A percentile compares a stretch with the other conserved stretches of the same genome.
Evolutionary conservation across 2,329 filamentous ascomycete genomes (phyloP).

Genomic region (Neopestalotiopsis sp.): DNA sequence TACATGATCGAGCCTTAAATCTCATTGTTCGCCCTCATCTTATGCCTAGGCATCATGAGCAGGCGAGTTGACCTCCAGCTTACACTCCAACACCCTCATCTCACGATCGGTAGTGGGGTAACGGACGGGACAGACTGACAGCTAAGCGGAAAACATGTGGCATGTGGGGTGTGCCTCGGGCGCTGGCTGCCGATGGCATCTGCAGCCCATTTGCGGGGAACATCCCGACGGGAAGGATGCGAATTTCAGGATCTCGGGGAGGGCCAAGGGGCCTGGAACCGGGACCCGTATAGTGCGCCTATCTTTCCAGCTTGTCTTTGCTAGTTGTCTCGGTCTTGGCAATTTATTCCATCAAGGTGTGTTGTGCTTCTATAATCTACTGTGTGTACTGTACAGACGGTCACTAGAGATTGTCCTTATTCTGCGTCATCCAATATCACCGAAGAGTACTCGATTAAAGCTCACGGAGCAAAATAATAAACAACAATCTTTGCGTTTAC

Average conservation of each 20-base stretch:
- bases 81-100: not conserved
- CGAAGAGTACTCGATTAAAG: no score
- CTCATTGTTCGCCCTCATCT: not conserved
- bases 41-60: not conserved
- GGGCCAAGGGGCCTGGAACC: not conserved
- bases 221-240: conserved; percentile 5
- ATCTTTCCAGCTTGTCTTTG: no score
- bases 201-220: conserved; percentile 12
- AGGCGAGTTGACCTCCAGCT: not conserved
- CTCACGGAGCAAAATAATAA: no score
- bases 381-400: no score
- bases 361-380: no score
- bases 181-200: conserved; percentile 2
- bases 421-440: no score
- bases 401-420: no score
- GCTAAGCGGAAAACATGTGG: not conserved
- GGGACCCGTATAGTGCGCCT: not conserved
- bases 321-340: no score
- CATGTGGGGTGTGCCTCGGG: conserved; percentile 4
- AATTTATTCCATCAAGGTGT: no score
- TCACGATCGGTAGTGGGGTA: not conserved
- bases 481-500: no score
- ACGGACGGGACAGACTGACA: not conserved
- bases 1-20: not conserved
- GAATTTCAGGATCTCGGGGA: not conserved